Base-by-base conservation (phyloP, 164 flowering plant genomes). In the Annona cherimola region DNA sequence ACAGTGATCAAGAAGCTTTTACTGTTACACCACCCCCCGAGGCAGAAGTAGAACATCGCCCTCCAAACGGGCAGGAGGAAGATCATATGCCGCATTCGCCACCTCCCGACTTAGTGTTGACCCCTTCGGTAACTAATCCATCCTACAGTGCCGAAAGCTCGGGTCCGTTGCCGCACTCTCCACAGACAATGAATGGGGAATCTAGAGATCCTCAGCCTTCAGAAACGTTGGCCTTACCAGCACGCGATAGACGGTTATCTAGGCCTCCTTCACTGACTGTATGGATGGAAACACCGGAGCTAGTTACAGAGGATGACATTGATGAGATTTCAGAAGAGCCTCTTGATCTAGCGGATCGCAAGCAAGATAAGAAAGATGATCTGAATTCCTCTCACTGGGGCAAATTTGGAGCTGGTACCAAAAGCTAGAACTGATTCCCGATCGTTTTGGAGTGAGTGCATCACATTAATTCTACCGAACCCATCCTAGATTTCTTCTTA, bases 331-430 rank as follows among this genome's bases (percentile, higher is more conserved):
- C 89, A 44, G 67, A 81, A 14, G 90, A 79, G 77, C 81, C 65
- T 63, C 74, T 61, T 55, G 83, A 83, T 69, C 84, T 63, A 16
- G 90, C 20, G n/a, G 79, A 86, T 19, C 88, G 86, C 39, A 66
- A 26, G 12, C 89, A 87, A 42, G 89, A 80, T 61, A 76, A 74
- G 14, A 89, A 79, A 44, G 93, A 95, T 19, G 87, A 76, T 78
- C 75, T 94, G 80, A 94, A 90, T 85, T 90, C 99, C 65, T 79
- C 92, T 76, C 98, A 94, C 68, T 92, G 99, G 98, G 99, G 91
- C 81, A 92, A 92, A 84, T 97, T 94, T 18, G 73, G 96, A 19
- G 96, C 98, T 19, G 86, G 85, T 66, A 90, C 98, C 39, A 96
- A 91, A 63, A 81, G 95, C 73, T 95, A 87, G 71, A 94, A 1